These are phyloP conservation scores for Saururus chinensis DNA, from an alignment of 164 flowering plant genomes.

Conservation along the genomic window DNA sequence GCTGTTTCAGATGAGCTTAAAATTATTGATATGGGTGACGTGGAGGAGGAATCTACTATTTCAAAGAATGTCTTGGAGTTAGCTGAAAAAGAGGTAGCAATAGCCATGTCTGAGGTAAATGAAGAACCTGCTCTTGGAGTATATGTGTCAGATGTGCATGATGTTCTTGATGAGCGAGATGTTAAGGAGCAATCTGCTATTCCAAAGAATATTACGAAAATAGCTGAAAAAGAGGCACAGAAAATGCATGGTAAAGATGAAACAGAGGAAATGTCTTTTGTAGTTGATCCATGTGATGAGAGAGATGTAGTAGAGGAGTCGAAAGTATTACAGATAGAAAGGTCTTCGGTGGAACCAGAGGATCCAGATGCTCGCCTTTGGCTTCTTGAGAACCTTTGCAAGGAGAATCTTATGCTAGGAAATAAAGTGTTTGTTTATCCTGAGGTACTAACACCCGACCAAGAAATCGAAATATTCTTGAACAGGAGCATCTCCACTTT, in stretches of 20 bases:
- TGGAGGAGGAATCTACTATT: no score
- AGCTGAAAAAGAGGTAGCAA: no score
- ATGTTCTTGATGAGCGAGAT: no score
- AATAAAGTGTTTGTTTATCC: constrained; percentile 68
- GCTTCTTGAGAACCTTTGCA: constrained; percentile 52
- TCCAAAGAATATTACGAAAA: no score
- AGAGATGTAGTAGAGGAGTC: constrained; percentile 6
- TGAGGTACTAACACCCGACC: constrained; percentile 50
- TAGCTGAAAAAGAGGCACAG: not conserved
- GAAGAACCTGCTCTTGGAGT: no score
- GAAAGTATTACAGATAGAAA: constrained; percentile 3
- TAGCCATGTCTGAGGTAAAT: no score
- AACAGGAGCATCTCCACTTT: constrained; percentile 63
- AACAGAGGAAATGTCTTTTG: constrained; percentile 6
- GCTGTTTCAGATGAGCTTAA: not conserved
- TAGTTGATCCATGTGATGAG: constrained; percentile 10
- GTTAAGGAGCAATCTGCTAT: no score
- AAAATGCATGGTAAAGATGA: constrained; percentile 6
- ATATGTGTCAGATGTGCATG: no score
- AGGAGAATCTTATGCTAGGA: constrained; percentile 38
- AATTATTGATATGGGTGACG: no score
- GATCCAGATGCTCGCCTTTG: constrained; percentile 14
- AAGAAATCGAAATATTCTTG: constrained; percentile 65
- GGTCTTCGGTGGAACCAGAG: constrained; percentile 2
- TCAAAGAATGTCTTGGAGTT: no score